Percentiles rank a stretch among this genome's conserved stretches.
Conservation (phyloP, 192 early-diverging fungal species). For the Backusella tuberculispora region DNA sequence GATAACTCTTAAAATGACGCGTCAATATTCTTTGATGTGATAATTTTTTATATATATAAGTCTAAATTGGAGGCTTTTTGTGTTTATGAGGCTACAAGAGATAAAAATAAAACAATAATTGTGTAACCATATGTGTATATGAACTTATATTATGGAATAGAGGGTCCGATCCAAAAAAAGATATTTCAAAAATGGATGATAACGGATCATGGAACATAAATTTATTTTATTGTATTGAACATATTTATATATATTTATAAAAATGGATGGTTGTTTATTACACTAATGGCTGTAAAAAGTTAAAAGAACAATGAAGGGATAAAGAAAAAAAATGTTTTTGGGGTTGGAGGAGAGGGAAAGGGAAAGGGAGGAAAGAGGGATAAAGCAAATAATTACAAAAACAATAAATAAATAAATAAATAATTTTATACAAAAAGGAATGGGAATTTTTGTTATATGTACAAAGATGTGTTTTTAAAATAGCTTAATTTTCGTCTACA, state of each 20-base stretch:
- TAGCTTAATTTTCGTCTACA: neutral
- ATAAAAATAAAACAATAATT: neutral
- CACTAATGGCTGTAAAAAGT: slow-evolving; percentile 5
- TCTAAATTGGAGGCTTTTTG: slow-evolving; percentile 13
- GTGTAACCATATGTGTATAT: neutral
- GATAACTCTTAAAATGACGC: neutral
- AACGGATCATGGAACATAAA: slow-evolving; percentile 3
- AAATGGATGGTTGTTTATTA: slow-evolving; percentile 2
- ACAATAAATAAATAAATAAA: neutral
- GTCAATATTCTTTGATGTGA: neutral
- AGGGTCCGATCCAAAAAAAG: slow-evolving; percentile 9
- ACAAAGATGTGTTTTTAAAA: slow-evolving; percentile 4
- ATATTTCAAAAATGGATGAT: neutral
- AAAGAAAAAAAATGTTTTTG: neutral
- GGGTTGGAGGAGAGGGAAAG: neutral
- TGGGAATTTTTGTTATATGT: slow-evolving; percentile 3
- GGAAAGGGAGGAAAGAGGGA: neutral
- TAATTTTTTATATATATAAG: neutral
- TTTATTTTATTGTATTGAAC: neutral
- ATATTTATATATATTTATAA: neutral
- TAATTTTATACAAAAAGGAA: neutral
- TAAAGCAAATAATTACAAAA: slow-evolving; percentile 4
- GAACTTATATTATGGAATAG: neutral
- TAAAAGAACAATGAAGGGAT: slow-evolving; percentile 1
- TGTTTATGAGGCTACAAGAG: neutral